Base-by-base conservation (phyloP, 257 asterid species). In the Paraleonurus japonicus region DNA sequence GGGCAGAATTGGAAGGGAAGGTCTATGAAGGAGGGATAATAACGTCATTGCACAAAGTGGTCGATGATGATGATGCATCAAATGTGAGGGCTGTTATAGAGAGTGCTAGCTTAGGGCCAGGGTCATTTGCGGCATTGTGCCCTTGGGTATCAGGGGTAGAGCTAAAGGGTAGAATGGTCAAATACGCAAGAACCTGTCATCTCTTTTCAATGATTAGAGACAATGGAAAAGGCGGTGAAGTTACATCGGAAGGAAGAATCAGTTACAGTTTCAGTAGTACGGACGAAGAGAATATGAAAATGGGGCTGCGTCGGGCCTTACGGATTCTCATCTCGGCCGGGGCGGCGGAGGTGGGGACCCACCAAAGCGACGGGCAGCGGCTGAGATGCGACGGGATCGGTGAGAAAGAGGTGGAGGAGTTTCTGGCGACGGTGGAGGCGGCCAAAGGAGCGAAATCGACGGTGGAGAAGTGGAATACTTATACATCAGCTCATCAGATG, bases 401-500 rank as follows among this genome's bases (percentile, higher is more conserved):
- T 1, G 81, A 85, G 50, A 23, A 67, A 1, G 96, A 83, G 4
- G 30, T 89, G 30, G 90, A 86, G 45, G 78, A 57, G 79, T 94
- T 94, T 70, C 67, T 94, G 30, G 90, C 83, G 1, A 76, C 79
- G 0, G 96, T 92, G 1, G 61, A 16, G 1, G 93, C 89, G 4
- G 33, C 80, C 0, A 84, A 85, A 12, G 97, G 98, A 60, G 92
- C 95, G 0, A 86, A 78, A 16, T 75, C 94, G 1, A 0, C 82
- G 45, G 89, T 69, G 4, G 66, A 82, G 83, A 66, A 85, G 0
- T 93, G 94, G 86, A 81, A 87, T 0, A 89, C 85, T 0, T 94
- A 90, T 57, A 45, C 78, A 33, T 89, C 96, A 1, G 97, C 98
- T 1, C 98, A 94, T 76, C 98, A 94, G 68, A 90, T 94, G 91